Evolutionary conservation across 331 rosid genomes (phyloP).

Genomic region (Phaseolus coccineus): DNA sequence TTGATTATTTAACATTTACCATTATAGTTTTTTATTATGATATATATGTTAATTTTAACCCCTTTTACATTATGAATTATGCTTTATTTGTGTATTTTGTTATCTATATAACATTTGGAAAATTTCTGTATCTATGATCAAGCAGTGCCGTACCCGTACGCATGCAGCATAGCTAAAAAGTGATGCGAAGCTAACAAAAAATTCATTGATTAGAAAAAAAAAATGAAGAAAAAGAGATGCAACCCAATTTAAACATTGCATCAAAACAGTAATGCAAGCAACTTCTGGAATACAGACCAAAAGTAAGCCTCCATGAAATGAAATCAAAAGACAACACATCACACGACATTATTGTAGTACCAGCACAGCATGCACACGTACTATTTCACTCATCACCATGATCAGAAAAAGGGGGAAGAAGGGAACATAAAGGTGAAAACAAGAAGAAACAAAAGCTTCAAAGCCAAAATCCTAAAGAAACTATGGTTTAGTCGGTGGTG

Average conservation of each 20-base stretch:
- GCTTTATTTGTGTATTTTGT: too few species aligned
- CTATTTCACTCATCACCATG: neutral
- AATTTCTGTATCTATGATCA: too few species aligned
- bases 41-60: too few species aligned
- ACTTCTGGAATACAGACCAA: neutral
- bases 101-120: too few species aligned
- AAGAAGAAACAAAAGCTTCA: neutral
- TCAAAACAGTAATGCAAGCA: neutral
- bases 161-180: too few species aligned
- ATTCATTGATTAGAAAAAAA: neutral
- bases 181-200: too few species aligned
- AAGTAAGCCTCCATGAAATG: neutral
- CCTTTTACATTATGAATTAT: too few species aligned
- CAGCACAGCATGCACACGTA: constrained; percentile 6
- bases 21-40: too few species aligned
- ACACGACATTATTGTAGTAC: constrained; percentile 2
- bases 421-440: neutral
- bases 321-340: neutral
- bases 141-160: too few species aligned
- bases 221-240: neutral
- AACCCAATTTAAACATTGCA: neutral
- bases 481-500: constrained; percentile 39
- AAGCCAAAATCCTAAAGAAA: neutral
- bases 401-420: neutral
- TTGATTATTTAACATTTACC: too few species aligned